Base-by-base conservation (phyloP, 2,329 filamentous ascomycete genomes). In the Aureobasidium namibiae region DNA sequence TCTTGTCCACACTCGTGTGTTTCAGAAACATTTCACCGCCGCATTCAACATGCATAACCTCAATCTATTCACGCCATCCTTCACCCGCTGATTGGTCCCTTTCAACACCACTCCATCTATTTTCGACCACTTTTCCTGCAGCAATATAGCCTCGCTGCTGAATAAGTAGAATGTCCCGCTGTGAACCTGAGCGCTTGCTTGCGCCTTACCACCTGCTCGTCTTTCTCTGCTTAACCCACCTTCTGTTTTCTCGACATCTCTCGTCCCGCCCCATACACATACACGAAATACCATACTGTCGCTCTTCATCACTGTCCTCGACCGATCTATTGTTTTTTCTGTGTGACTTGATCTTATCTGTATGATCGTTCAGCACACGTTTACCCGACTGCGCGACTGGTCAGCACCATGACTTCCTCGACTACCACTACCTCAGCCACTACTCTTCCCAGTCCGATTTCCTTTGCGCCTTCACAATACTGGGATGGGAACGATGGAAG, bases 401-500 rank as follows among this genome's bases (percentile, higher is more conserved):
- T 56, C 41, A 26, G 36, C 7, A 41, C 31, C 21, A 56, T 56
- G 53, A 29, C 53, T 29, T 45, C 53, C 16, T 56, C 53, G 10
- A 39, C 31, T 9, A 1, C 16, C 6, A 42, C 56, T 8, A 49
- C 56, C 45, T 41, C 56, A 10, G 34, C 42, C 54, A 49, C 53
- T 46, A 24, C 53, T n/a, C 8, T 56, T 7, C 53, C 53, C 1
- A 56, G 41, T 33, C 57, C 57, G 10, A 38, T 60, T 21, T 45
- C 26, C 21, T 59, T 52, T 26, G 39, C 46, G 13, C 57, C 57
- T 29, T 60, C 57, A 11, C 57, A 60, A 45, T 60, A 52, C 61
- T 64, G 64, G 64, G 24, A 61, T 26, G 54, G 68, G 52, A 50
- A 64, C 31, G n/a, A 67, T 65, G 33, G 65, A 63, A 46, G 60